A percentile compares a stretch with the other conserved stretches of the same genome.
Evolutionary conservation across 164 flowering plant genomes (phyloP).

Genomic region (Pachysandra terminalis): DNA sequence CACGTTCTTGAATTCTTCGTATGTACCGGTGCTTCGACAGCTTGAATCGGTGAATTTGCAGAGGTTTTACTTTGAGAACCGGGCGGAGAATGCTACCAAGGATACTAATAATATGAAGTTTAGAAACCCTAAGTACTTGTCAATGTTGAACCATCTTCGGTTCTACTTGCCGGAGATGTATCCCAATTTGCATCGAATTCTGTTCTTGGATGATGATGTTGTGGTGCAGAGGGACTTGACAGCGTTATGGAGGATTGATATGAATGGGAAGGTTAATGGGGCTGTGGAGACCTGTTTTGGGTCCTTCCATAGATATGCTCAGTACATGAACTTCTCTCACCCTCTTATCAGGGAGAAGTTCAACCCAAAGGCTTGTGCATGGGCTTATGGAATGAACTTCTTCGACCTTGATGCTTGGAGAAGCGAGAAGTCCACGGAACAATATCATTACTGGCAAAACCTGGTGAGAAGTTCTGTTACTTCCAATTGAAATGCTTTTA

Average conservation of each 20-base stretch:
- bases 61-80: constrained; percentile 39
- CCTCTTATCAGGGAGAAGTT: constrained; percentile 69
- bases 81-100: constrained; percentile 49
- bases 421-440: constrained; percentile 69
- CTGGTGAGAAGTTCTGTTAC: constrained; percentile 41
- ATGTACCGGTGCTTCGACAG: constrained; percentile 66
- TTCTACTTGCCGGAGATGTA: constrained; percentile 91
- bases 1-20: constrained; percentile 60
- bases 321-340: constrained; percentile 83
- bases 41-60: constrained; percentile 46
- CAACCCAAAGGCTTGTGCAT: constrained; percentile 88
- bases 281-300: constrained; percentile 96
- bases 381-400: constrained; percentile 95
- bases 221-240: constrained; percentile 92
- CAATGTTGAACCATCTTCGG: constrained; percentile 71
- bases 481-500: not conserved
- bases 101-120: constrained; percentile 47
- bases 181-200: constrained; percentile 67
- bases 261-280: constrained; percentile 93
- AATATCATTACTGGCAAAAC: constrained; percentile 85
- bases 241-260: constrained; percentile 74
- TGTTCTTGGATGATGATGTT: constrained; percentile 89
- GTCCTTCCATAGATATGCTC: constrained; percentile 72
- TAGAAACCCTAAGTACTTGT: constrained; percentile 54
- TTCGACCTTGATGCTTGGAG: constrained; percentile 96